Evolutionary conservation across 1,284 basidiomycete species (phyloP).

Genomic region (Ganoderma multipileum): DNA sequence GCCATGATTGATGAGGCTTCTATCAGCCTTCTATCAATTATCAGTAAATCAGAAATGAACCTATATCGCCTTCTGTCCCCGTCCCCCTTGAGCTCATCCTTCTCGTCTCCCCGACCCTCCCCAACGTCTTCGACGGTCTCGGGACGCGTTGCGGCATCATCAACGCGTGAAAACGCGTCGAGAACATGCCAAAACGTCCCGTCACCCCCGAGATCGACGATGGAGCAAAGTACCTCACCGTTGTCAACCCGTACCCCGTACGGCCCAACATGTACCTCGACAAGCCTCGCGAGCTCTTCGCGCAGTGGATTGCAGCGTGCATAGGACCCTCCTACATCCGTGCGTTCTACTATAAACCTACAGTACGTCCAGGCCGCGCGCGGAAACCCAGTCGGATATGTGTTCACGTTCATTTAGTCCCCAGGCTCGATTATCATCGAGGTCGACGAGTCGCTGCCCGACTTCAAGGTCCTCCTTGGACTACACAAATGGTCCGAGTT

Average conservation of each 20-base stretch:
- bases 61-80: neutral
- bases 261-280: constrained; percentile 61
- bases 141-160: neutral
- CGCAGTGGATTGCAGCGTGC: constrained; percentile 67
- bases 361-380: constrained; percentile 48
- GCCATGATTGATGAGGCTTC: neutral
- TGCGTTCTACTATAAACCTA: constrained; percentile 68
- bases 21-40: neutral
- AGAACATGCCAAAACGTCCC: constrained; percentile 61
- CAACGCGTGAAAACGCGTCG: constrained; percentile 1
- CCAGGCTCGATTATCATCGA: constrained; percentile 71
- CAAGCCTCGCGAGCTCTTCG: constrained; percentile 55
- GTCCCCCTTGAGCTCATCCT: neutral
- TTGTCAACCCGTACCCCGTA: constrained; percentile 67
- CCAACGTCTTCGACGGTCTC: neutral
- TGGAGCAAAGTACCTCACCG: constrained; percentile 64
- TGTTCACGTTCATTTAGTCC: constrained; percentile 48
- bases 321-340: constrained; percentile 52
- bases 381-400: neutral
- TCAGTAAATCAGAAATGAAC: neutral
- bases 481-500: constrained; percentile 70
- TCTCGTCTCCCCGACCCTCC: neutral
- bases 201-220: constrained; percentile 61
- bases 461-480: constrained; percentile 61
- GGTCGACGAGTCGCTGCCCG: constrained; percentile 48